Evolutionary conservation across 2,329 filamentous ascomycete species (phyloP).

Genomic region (Ophiostoma quercus): DNA sequence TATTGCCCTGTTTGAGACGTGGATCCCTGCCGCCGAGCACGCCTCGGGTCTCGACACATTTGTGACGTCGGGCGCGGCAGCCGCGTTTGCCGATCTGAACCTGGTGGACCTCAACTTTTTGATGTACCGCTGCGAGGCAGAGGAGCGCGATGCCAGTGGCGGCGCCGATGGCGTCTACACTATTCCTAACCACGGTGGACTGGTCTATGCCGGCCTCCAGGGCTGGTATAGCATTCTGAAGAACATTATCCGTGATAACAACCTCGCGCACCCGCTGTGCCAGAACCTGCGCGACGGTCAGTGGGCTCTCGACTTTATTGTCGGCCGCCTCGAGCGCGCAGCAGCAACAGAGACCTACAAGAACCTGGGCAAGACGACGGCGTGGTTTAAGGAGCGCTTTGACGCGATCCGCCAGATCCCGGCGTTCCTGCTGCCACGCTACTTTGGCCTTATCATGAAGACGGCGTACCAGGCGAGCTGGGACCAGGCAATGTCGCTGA

Average conservation of each 20-base stretch:
- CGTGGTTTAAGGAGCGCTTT: slow-evolving; percentile 80
- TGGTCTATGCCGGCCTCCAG: slow-evolving; percentile 94
- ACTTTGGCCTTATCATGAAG: slow-evolving; percentile 84
- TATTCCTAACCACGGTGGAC: slow-evolving; percentile 74
- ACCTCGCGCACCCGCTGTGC: slow-evolving; percentile 88
- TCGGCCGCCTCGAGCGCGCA: slow-evolving; percentile 69
- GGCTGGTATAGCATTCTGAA: slow-evolving; percentile 95
- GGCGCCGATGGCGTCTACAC: slow-evolving; percentile 83
- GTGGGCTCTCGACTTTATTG: slow-evolving; percentile 87
- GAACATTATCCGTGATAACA: slow-evolving; percentile 78
- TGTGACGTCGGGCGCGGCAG: slow-evolving; percentile 73
- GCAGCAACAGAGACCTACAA: slow-evolving; percentile 58
- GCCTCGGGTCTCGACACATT: slow-evolving; percentile 77
- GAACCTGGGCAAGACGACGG: slow-evolving; percentile 58
- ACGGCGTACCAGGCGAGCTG: slow-evolving; percentile 82
- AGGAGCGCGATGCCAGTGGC: slow-evolving; percentile 72
- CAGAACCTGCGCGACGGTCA: slow-evolving; percentile 86
- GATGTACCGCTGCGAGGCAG: slow-evolving; percentile 84
- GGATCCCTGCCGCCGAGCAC: slow-evolving; percentile 84
- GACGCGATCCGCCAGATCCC: slow-evolving; percentile 80
- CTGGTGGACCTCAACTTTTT: slow-evolving; percentile 86
- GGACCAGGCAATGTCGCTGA: slow-evolving; percentile 70
- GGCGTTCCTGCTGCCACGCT: slow-evolving; percentile 83
- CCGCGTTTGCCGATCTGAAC: slow-evolving; percentile 69
- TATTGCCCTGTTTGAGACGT: slow-evolving; percentile 93